A percentile compares a stretch with the other conserved stretches of the same genome.
Conservation (phyloP, 1,284 basidiomycete species). For the Meira miltonrushii region DNA sequence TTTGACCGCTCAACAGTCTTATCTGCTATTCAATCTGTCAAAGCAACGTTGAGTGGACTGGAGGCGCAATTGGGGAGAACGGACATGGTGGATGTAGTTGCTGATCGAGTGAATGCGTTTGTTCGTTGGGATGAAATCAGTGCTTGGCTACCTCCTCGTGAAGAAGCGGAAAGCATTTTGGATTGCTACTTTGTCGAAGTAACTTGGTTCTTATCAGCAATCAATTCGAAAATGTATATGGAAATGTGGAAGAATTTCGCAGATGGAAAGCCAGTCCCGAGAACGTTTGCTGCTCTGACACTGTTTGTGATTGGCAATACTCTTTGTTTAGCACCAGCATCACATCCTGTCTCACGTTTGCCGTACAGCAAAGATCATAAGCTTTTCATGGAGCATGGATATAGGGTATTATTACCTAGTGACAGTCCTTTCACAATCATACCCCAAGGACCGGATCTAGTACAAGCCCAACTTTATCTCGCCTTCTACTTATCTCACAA, state of each 20-base stretch:
- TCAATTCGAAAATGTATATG: background rate
- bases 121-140: background rate
- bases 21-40: background rate
- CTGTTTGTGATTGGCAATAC: background rate
- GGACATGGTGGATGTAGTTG: background rate
- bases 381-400: background rate
- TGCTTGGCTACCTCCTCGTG: background rate
- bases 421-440: slow-evolving; percentile 1
- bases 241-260: background rate
- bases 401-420: background rate
- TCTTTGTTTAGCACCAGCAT: background rate
- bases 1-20: background rate
- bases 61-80: background rate
- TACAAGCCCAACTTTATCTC: background rate
- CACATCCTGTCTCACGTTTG: background rate
- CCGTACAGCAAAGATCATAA: background rate
- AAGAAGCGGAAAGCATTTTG: background rate
- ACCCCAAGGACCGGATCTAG: background rate
- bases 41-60: background rate
- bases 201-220: background rate
- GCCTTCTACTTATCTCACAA: background rate
- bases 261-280: background rate
- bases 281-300: background rate
- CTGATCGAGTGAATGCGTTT: background rate
- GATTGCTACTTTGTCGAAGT: slow-evolving; percentile 5